A percentile compares a stretch with the other conserved stretches of the same genome.
Evolutionary conservation across 2,329 filamentous ascomycete species (phyloP).

Genomic region (Exutisphaerella laricina): DNA sequence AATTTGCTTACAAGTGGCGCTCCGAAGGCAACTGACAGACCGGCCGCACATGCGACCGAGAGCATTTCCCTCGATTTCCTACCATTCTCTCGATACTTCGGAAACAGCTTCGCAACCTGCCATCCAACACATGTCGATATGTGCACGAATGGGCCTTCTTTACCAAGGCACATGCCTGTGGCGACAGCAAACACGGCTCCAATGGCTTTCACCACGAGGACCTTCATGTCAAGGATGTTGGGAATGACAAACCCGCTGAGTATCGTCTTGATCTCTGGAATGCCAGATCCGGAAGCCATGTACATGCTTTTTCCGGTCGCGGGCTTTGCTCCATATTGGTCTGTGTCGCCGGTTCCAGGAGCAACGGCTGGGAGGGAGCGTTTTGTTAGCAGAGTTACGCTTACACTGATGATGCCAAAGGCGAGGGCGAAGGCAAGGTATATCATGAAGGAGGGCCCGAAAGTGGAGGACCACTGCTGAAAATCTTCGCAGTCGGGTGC

Average conservation of each 20-base stretch:
- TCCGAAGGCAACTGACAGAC: slow-evolving; percentile 56
- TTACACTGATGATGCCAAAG: slow-evolving; percentile 47
- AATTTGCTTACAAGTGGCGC: too few species aligned
- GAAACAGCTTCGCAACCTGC: slow-evolving; percentile 47
- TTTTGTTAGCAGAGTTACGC: slow-evolving; percentile 48
- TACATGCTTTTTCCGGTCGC: slow-evolving; percentile 50
- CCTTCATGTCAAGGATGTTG: slow-evolving; percentile 51
- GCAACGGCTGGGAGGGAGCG: slow-evolving; percentile 44
- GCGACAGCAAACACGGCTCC: slow-evolving; percentile 55
- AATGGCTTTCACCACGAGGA: slow-evolving; percentile 53
- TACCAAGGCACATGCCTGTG: slow-evolving; percentile 56
- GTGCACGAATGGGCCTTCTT: slow-evolving; percentile 59
- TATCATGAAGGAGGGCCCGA: slow-evolving; percentile 41
- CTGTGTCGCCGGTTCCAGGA: slow-evolving; percentile 33
- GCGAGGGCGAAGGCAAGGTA: slow-evolving; percentile 47
- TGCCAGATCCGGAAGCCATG: slow-evolving; percentile 54
- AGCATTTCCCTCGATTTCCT: slow-evolving; percentile 55
- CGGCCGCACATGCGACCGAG: slow-evolving; percentile 53
- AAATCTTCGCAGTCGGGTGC: slow-evolving; percentile 38
- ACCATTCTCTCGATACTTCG: slow-evolving; percentile 54
- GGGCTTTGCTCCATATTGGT: slow-evolving; percentile 15
- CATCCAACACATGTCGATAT: slow-evolving; percentile 55
- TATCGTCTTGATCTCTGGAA: slow-evolving; percentile 59
- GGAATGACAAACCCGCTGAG: slow-evolving; percentile 57
- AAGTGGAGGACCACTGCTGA: slow-evolving; percentile 41